Percentiles rank a stretch among this genome's conserved stretches.
Evolutionary conservation across 345 rosid genomes (phyloP).

Genomic region (Lepidium didymum): DNA sequence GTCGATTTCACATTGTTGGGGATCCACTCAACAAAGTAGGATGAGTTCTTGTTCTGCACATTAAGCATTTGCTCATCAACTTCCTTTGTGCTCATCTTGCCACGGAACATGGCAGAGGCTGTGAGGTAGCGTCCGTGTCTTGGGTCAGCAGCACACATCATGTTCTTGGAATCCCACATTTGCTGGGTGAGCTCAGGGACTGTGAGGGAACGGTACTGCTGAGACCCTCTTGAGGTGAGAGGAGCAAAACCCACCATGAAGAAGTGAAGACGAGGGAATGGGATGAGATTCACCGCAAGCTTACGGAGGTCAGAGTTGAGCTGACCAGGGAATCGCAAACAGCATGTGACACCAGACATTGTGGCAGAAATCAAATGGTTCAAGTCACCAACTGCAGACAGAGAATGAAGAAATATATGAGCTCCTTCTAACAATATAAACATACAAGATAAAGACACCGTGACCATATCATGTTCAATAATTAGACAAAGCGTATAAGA

Average conservation of each 20-base stretch:
- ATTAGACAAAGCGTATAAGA: background rate
- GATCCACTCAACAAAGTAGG: no score
- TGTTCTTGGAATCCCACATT: constrained; percentile 82
- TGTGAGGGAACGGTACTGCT: constrained; percentile 73
- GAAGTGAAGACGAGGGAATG: constrained; percentile 78
- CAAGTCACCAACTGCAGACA: constrained; percentile 40
- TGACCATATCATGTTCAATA: background rate
- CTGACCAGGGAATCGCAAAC: constrained; percentile 73
- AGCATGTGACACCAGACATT: no score
- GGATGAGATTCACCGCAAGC: constrained; percentile 69
- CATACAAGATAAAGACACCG: background rate
- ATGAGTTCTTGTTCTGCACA: no score
- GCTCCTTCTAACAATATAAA: background rate
- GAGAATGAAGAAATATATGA: background rate
- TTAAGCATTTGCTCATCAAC: no score
- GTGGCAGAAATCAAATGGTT: no score
- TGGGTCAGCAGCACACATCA: constrained; percentile 66
- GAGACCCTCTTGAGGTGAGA: constrained; percentile 66
- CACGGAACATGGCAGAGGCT: no score
- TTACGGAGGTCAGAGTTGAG: constrained; percentile 82
- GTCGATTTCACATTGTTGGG: no score
- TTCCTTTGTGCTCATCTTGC: no score
- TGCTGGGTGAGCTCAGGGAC: constrained; percentile 82
- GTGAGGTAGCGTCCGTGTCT: no score
- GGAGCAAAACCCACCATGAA: constrained; percentile 87